Base-by-base conservation (phyloP, 139 green algal genomes). In the Penium margaritaceum region DNA sequence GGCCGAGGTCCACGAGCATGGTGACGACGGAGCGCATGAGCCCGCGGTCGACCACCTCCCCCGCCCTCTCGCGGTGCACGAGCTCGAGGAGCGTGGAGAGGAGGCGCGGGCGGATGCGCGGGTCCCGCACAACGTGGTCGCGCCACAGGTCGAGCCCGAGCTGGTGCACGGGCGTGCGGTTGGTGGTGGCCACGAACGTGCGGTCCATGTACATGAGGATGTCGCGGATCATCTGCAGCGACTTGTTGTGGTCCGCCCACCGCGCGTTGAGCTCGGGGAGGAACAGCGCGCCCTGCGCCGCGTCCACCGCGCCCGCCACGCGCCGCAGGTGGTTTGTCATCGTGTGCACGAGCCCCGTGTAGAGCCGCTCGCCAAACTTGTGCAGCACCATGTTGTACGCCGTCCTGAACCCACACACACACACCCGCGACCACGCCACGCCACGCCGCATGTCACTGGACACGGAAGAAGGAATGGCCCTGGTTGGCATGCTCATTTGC, bases 161-260 rank as follows among this genome's bases (percentile, higher is more conserved):
- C 67, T 94, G 79, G 72, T 92, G 92, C 67, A 99, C 92, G 0
- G 87, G 88, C 58, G 83, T 88, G 70, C 92, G 92, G 70, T 91
- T 85, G 63, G 95, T 81, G 83, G 96, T 91, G 35, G 76, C 71
- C 34, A 98, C 89, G 74, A 92, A 97, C 1, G 94, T 96, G n/a
- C 92, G 84, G 80, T 99, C 94, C 93, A 99, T 96, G 85, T 99
- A 98, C 94, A 98, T 98, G 36, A 99, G 87, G 62, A 99, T 97
- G 86, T 97, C 95, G 0, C 92, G 79, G 58, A 98, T 95, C 88
- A 97, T 96, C 61, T 94, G 87, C 63, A 95, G 91, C 39, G 82
- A 89, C 79, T 97, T 96, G 77, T 90, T 90, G 84, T 99, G 92
- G 29, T 91, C 83, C 35, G 91, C 84, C 91, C 92, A 99, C 30